These are phyloP conservation scores for Gillenia trifoliata DNA, from an alignment of 306 rosid species.

Conservation along the genomic window DNA sequence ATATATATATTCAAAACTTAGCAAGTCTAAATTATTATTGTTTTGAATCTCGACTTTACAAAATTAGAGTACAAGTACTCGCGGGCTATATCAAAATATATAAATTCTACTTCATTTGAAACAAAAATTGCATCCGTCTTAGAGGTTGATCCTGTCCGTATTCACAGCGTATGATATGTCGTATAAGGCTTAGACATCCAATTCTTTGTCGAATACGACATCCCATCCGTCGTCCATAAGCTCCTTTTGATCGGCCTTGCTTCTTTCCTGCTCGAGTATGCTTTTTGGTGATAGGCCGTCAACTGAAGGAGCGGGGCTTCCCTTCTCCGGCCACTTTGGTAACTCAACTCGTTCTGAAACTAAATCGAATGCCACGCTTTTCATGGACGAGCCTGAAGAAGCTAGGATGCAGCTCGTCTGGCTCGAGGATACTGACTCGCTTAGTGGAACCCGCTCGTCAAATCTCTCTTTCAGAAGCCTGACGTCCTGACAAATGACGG, in stretches of 20 bases:
- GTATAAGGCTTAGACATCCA: neutral
- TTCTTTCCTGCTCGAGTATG: neutral
- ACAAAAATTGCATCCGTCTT: neutral
- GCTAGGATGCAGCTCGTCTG: conserved; percentile 83
- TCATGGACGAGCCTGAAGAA: conserved; percentile 43
- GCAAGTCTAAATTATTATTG: neutral
- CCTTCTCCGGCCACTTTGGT: conserved; percentile 16
- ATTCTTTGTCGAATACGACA: conserved; percentile 37
- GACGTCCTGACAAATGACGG: conserved; percentile 76
- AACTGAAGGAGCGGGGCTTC: conserved; percentile 26
- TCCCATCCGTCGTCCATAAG: conserved; percentile 77
- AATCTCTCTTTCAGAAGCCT: conserved; percentile 73
- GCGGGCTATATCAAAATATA: neutral
- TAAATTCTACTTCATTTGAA: neutral
- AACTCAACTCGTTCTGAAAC: conserved; percentile 34
- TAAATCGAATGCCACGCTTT: conserved; percentile 18
- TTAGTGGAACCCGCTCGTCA: conserved; percentile 78
- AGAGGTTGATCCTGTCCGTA: conserved; percentile 13
- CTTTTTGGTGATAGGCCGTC: conserved; percentile 6
- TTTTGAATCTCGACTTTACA: neutral
- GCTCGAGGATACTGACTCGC: conserved; percentile 72
- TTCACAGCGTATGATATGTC: conserved; percentile 10
- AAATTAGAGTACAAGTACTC: neutral
- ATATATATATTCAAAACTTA: neutral
- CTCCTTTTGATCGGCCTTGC: conserved; percentile 31